These are phyloP conservation scores for Coemansia sp. DNA, from an alignment of 192 early-diverging fungal species.

Conservation along the genomic window DNA sequence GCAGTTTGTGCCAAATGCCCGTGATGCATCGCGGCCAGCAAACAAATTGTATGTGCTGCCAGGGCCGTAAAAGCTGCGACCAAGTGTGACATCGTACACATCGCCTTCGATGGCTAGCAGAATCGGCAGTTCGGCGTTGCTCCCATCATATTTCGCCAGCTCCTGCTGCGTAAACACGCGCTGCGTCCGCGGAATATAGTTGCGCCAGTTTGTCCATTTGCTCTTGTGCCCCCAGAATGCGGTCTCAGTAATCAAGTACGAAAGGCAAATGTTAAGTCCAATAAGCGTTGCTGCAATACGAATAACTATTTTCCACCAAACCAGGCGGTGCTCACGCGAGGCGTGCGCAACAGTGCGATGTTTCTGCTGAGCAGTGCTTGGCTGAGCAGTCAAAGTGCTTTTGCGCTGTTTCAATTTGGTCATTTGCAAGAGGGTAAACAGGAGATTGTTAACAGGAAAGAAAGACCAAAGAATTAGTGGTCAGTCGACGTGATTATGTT, in stretches of 20 bases:
- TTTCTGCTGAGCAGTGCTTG: background rate
- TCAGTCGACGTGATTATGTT: background rate
- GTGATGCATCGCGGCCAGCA: constrained; percentile 86
- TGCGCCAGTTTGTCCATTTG: constrained; percentile 70
- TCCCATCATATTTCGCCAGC: constrained; percentile 81
- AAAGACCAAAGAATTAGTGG: background rate
- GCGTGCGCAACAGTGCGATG: background rate
- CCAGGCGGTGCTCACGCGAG: constrained; percentile 6
- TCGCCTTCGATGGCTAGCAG: constrained; percentile 90
- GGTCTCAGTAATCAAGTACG: constrained; percentile 73
- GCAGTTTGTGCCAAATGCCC: constrained; percentile 95
- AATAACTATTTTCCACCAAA: constrained; percentile 44
- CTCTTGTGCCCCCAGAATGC: constrained; percentile 73
- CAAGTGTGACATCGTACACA: constrained; percentile 89
- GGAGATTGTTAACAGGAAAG: background rate
- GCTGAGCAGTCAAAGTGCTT: background rate
- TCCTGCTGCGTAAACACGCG: constrained; percentile 73
- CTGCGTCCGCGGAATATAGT: constrained; percentile 69
- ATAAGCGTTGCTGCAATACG: constrained; percentile 34
- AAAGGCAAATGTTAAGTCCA: constrained; percentile 50
- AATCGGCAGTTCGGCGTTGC: constrained; percentile 74
- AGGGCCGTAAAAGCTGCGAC: constrained; percentile 76
- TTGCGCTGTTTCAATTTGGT: constrained; percentile 32
- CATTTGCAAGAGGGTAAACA: background rate
- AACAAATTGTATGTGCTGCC: constrained; percentile 83